phyloP scores from a whole-genome alignment of 2,329 filamentous ascomycete species.

The Salinomyces thailandicus region DNA sequence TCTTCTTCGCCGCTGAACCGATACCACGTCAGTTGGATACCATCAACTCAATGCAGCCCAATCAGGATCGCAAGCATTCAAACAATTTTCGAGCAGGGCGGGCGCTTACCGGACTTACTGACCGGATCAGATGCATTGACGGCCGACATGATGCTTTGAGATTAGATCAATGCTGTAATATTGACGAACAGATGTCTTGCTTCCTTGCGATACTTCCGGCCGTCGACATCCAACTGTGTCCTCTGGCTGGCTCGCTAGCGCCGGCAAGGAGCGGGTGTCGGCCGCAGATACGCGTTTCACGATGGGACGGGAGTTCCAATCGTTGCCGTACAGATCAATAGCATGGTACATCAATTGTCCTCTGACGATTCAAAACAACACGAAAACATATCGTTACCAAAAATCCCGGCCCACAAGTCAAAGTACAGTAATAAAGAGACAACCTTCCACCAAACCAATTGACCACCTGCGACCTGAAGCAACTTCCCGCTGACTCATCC shows the following conservation, averaged over 20 bases:
- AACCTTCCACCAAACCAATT: no score
- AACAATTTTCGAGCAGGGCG: no score
- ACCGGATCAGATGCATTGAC: conserved; percentile 6
- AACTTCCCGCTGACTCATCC: no score
- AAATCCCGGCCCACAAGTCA: no score
- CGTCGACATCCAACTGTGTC: conserved; percentile 1
- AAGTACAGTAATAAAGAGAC: no score
- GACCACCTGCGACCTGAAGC: no score
- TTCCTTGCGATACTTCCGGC: not conserved
- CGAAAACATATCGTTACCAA: no score
- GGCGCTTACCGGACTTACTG: conserved; percentile 12
- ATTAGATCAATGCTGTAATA: no score
- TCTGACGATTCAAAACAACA: no score
- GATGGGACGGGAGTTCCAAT: not conserved
- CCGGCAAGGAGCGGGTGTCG: not conserved
- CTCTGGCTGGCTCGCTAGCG: conserved; percentile 2
- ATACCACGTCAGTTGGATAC: conserved; percentile 14
- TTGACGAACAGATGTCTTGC: not conserved
- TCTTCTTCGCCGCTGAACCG: conserved; percentile 36
- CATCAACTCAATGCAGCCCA: not conserved
- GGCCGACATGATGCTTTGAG: conserved; percentile 9
- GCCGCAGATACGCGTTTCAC: not conserved
- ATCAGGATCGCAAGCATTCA: no score
- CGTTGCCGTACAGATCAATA: not conserved
- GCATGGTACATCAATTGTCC: no score